Evolutionary conservation across 352 stramenopile species (phyloP), one percentile per base, ranked within the genome.

Genomic region (Thraustochytrium striatum): DNA sequence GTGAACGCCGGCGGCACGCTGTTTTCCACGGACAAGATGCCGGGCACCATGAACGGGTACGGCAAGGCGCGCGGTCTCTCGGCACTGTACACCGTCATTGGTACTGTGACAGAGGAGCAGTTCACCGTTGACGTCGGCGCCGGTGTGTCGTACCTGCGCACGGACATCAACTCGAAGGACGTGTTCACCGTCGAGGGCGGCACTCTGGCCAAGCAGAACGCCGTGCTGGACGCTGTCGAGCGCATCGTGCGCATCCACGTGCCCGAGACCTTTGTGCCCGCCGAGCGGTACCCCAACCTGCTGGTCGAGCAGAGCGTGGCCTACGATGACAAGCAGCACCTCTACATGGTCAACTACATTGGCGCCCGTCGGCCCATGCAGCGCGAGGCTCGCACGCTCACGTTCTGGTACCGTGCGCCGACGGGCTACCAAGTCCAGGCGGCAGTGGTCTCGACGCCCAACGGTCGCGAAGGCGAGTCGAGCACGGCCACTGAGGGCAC

Each of bases 281-380:
- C 47, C 50, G n/a, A n/a, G n/a, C n/a, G n/a, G n/a, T n/a, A n/a
- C n/a, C n/a, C n/a, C n/a, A n/a, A n/a, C n/a, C n/a, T n/a, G n/a
- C 36, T 50, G 28, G 52, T 69, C n/a, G 69, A 79, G 16, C 28
- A 30, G 32, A 44, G 32, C n/a, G 50, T 38, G 28, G 47, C 53
- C 25, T 55, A 52, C 55, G 35, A 52, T 28, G 30, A 69, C 50
- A 28, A 47, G 3, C 69, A 79, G 55, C 39, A 58, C 21, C 36
- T 79, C 35, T 79, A 61, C 30, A 13, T 79, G 38, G 69, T 73
- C 8, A 79, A 79, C 36, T 79, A 79, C 55, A 19, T 19, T n/a
- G 69, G 69, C 35, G n/a, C n/a, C n/a, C n/a, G n/a, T n/a, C n/a
- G n/a, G n/a, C n/a, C n/a, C n/a, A n/a, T n/a, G n/a, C n/a, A n/a